Evolutionary conservation across 148 eudicot genomes (phyloP), one percentile per base, ranked within the genome.

Genomic region (Spergularia marina): DNA sequence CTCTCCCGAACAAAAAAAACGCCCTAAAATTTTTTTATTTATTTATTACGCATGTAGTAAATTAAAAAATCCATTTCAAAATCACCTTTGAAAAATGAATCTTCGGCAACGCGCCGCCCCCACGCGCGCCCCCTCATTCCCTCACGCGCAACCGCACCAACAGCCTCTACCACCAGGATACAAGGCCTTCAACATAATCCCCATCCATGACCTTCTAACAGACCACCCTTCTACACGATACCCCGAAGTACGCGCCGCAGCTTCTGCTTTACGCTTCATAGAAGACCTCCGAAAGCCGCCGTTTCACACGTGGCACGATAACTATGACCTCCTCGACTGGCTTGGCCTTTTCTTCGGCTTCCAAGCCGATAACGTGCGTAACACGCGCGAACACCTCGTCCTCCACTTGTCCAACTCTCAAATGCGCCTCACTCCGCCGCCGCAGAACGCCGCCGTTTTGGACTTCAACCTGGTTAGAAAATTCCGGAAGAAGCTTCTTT

Each of bases 201-300:
- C 99, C n/a, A 85, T 92, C 70, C 90, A 95, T 77, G 78, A 86
- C 85, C 73, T 95, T 49, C 54, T 89, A 1, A 62, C 77, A 0
- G 92, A 91, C 81, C 98, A 94, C 82, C 97, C 98, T 0, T 94
- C 93, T 6, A 88, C 84, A 25, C 85, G 96, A 34, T 85, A 80
- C 76, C 91, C 92, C 0, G 98, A 94, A 68, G 86, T 94, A 60
- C 93, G 98, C 65, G 98, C 97, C 77, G 97, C 89, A 39, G 72
- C 96, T 0, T 80, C 86, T 14, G 85, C 94, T 30, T 72, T 94
- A 54, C 93, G 89, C 75, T 74, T 79, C 66, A 84, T 82, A 60
- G 88, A 85, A 16, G 91, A 85, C 68, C 93, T 94, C 83, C 91
- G 87, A 4, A 81, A 76, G 17, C 98, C 98, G 17, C 96, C 96